Percentiles rank a stretch among this genome's conserved stretches.
Conservation (phyloP, 331 rosid species). For the Malus hybrid region DNA sequence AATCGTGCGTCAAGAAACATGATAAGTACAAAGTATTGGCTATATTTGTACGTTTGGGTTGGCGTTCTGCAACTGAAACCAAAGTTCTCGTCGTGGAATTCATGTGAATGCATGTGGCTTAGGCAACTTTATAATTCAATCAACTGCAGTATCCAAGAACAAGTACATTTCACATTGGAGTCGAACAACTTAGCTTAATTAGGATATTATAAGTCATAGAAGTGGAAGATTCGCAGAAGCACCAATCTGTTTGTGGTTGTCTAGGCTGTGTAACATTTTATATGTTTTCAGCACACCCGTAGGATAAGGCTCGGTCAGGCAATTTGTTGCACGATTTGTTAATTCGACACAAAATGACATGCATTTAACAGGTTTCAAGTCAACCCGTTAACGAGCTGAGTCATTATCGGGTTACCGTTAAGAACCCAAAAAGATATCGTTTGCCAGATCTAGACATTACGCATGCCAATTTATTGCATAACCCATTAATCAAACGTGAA, state of each 20-base stretch:
- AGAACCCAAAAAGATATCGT: no score
- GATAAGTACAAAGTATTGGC: background rate
- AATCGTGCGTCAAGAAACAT: background rate
- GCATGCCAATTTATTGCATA: no score
- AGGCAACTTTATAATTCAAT: background rate
- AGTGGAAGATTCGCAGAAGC: background rate
- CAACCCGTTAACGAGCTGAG: rapidly evolving
- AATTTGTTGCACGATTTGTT: no score
- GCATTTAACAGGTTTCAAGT: no score
- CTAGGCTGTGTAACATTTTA: background rate
- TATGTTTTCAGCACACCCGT: background rate
- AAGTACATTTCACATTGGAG: background rate
- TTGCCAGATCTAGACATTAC: no score
- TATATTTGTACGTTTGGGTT: background rate
- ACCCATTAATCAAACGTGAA: no score
- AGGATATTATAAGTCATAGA: background rate
- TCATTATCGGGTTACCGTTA: no score
- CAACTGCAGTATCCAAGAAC: background rate
- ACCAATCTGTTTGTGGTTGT: background rate
- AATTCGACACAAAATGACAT: no score
- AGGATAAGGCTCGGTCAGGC: background rate
- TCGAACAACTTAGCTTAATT: background rate
- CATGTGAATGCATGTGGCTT: background rate
- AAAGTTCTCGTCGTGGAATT: background rate
- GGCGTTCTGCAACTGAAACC: background rate